phyloP scores from a whole-genome alignment of 768 basidiomycete genomes.

The Serendipita sp. region DNA sequence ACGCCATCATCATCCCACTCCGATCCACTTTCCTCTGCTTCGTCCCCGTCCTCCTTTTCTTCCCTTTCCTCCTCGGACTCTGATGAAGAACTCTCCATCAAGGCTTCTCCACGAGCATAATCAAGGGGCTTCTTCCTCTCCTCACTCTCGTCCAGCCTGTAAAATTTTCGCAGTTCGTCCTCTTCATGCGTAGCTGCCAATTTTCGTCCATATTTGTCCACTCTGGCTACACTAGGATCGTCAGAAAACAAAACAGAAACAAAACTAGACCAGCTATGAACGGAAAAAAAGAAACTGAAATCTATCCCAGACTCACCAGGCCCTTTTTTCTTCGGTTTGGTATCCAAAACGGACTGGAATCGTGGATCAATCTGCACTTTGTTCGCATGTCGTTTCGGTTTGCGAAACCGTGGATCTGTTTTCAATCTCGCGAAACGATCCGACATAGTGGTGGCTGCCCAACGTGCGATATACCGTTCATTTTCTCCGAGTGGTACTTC shows the following conservation, averaged over 20 bases:
- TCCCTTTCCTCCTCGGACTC: conserved; percentile 42
- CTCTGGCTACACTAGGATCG: conserved; percentile 30
- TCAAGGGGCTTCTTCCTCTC: conserved; percentile 38
- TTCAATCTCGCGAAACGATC: conserved; percentile 79
- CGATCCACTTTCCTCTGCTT: conserved; percentile 33
- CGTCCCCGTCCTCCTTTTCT: conserved; percentile 24
- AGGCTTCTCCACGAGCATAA: conserved; percentile 77
- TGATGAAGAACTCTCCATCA: conserved; percentile 65
- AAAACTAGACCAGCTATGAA: conserved; percentile 5
- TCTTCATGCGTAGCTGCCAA: conserved; percentile 52
- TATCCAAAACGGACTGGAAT: conserved; percentile 65
- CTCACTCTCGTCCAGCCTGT: conserved; percentile 43
- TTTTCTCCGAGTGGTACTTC: no score
- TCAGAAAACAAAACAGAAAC: conserved; percentile 8
- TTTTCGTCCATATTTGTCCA: conserved; percentile 82
- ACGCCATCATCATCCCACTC: conserved; percentile 22
- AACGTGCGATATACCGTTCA: no score
- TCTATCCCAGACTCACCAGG: conserved; percentile 9
- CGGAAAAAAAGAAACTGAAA: neutral
- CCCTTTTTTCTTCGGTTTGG: conserved; percentile 25
- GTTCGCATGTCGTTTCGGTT: conserved; percentile 58
- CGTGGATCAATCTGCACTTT: conserved; percentile 87
- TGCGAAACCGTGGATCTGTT: conserved; percentile 86
- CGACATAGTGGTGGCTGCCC: conserved; percentile 34
- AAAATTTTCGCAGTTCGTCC: conserved; percentile 67